Base-by-base conservation (phyloP, 31 red algal genomes). In the Bonnemaisonia californica region DNA sequence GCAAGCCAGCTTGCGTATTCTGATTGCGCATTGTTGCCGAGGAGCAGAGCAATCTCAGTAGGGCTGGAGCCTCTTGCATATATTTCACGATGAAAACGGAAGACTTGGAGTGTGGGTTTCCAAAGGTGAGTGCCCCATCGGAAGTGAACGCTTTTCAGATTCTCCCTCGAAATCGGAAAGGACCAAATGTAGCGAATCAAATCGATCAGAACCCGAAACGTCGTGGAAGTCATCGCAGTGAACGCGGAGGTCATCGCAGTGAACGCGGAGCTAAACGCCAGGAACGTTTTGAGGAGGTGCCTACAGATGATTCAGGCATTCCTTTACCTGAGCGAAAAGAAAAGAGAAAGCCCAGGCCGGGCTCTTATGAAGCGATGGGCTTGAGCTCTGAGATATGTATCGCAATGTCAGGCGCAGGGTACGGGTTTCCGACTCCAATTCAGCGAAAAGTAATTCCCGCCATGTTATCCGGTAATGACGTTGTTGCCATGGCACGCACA, bases 401-500 rank as follows among this genome's bases (percentile, higher is more conserved):
- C 28, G 91, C 93, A 27, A 63, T 98, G 19, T 26, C 65, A 21
- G 59, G 51, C 13, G 69, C 83, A 13, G 96, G 96, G 29, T 98
- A 98, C 62, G 57, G 70, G 21, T 93, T 95, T 66, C 97, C 97
- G 34, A 99, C 97, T 1, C 97, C 97, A 28, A 88, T 99, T 40
- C 97, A 99, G 75, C 65, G 97, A 23, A 87, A 89, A 55, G 90
- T 94, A 11, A 96, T 96, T 30, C 97, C 97, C 18, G 47, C 48
- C 18, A 72, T 94, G 26, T 60, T 99, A 26, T 76, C 79, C 18
- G 97, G 97, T 40, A 56, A 87, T 54, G 97, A 99, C 81, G 93
- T 96, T 1, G 90, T 96, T 27, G 91, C 86, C 24, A 99, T 99
- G 97, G 93, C 94, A 18, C 77, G 97, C 54, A 99, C 97, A 65